Base-by-base conservation (phyloP, 441 rosid genomes). In the Erodium texanum region DNA sequence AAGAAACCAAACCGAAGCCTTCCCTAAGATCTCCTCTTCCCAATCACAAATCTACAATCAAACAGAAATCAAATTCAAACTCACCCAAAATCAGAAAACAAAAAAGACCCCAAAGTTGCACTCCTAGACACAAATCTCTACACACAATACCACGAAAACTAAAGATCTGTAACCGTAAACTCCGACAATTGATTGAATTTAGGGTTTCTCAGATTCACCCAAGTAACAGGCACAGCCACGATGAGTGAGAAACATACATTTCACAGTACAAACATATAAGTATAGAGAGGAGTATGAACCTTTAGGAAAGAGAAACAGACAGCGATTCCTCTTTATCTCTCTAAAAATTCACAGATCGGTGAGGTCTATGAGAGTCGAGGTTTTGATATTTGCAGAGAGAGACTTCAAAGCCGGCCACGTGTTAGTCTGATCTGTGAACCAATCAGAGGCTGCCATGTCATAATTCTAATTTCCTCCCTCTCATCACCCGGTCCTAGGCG, bases 1-100 rank as follows among this genome's bases (percentile, higher is more conserved):
- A 65, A 64, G 19, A 9, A 54, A 24, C 9, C n/a, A 18, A 50
- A 67, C 38, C 11, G 12, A 24, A 24, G 3, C 24, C 38, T 29
- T 14, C 61, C 29, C 32, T 9, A 45, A 67, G 70, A 50, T 8
- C 5, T 7, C 70, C 70, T 16, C 38, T 45, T 67, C 5, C 36
- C 43, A 18, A 52, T n/a, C 14, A 14, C 58, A 29, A 3, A 29
- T 7, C 34, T 29, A 2, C 34, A 29, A 29, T 29, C 34, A 5
- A 29, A 68, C 12, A 27, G 24, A 68, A 50, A 16, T n/a, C 58
- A 50, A 11, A 50, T 11, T 29, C 34, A 29, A 29, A 29, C 34
- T 29, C 34, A 29, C 6, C 34, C 6, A 29, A 29, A 29, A 3
- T 29, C 34, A 29, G 34, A 5, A 29, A 29, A 29, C 6, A 29